A percentile compares a stretch with the other conserved stretches of the same genome.
Evolutionary conservation across 2,329 filamentous ascomycete species (phyloP).

Genomic region (Penicillium sp.): DNA sequence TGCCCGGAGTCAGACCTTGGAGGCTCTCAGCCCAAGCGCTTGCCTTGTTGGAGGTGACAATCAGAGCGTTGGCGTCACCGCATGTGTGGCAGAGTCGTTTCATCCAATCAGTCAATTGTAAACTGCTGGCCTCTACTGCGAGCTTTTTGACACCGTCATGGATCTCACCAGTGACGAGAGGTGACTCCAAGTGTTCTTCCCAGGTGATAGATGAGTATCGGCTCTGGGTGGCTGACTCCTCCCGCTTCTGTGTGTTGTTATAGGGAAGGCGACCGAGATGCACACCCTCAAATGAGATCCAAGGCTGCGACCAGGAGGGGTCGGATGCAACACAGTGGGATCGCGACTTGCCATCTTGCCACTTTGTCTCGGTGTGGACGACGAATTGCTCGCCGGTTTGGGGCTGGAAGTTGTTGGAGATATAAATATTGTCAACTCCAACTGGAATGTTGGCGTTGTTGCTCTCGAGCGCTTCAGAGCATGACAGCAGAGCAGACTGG

Average conservation of each 20-base stretch:
- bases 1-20: not conserved
- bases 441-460: slow-evolving; percentile 22
- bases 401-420: slow-evolving; percentile 16
- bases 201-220: slow-evolving; percentile 19
- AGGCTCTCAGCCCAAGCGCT: slow-evolving; percentile 9
- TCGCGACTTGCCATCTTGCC: slow-evolving; percentile 14
- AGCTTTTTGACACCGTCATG: slow-evolving; percentile 2
- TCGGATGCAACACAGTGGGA: slow-evolving; percentile 21
- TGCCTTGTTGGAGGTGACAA: slow-evolving; percentile 3
- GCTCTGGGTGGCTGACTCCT: slow-evolving; percentile 2
- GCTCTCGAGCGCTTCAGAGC: slow-evolving; percentile 15
- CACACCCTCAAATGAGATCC: slow-evolving; percentile 23
- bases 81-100: slow-evolving; percentile 19
- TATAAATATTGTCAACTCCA: slow-evolving; percentile 20
- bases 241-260: slow-evolving; percentile 13
- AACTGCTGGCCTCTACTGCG: slow-evolving; percentile 3
- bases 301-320: slow-evolving; percentile 15
- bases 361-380: slow-evolving; percentile 19
- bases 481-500: slow-evolving; percentile 23
- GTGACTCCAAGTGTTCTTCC: slow-evolving; percentile 19
- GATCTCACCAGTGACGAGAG: slow-evolving; percentile 4
- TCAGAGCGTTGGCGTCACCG: slow-evolving; percentile 11
- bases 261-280: slow-evolving; percentile 21
- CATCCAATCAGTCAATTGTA: slow-evolving; percentile 18
- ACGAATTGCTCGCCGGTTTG: slow-evolving; percentile 18